These are phyloP conservation scores for Scopulariopsis brevicaulis DNA, from an alignment of 2,329 filamentous ascomycete genomes.

Conservation along the genomic window DNA sequence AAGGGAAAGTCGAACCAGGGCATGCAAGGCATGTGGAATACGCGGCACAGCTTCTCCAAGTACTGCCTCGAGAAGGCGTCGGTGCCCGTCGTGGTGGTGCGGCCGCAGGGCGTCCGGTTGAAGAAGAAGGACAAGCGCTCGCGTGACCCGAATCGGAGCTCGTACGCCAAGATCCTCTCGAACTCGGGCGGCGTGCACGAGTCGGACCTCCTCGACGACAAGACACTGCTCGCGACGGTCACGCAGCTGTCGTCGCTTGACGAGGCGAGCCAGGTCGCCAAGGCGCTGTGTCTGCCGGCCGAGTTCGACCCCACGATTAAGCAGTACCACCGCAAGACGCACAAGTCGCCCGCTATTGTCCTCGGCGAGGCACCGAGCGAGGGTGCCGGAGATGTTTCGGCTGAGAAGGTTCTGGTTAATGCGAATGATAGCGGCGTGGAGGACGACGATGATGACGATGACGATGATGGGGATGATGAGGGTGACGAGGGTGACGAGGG, in stretches of 20 bases:
- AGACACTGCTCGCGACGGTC: slow-evolving; percentile 39
- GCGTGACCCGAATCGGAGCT: slow-evolving; percentile 63
- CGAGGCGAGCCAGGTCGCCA: slow-evolving; percentile 53
- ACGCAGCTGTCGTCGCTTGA: slow-evolving; percentile 44
- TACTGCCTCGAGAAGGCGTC: slow-evolving; percentile 92
- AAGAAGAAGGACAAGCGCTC: slow-evolving; percentile 83
- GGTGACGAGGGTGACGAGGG: slow-evolving; percentile 21
- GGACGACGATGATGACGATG: slow-evolving; percentile 24
- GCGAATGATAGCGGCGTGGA: slow-evolving; percentile 27
- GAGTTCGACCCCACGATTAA: slow-evolving; percentile 54
- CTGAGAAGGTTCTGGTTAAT: slow-evolving; percentile 13
- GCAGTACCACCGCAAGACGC: slow-evolving; percentile 27
- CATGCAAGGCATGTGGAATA: slow-evolving; percentile 72
- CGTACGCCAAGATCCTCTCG: slow-evolving; percentile 68
- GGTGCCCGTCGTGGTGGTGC: slow-evolving; percentile 84
- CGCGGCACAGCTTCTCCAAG: slow-evolving; percentile 75
- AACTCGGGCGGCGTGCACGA: slow-evolving; percentile 46
- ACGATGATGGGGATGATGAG: slow-evolving; percentile 33
- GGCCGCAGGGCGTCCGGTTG: slow-evolving; percentile 74
- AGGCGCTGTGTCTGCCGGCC: slow-evolving; percentile 50
- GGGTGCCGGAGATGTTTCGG: slow-evolving; percentile 11
- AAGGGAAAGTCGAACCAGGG: slow-evolving; percentile 75
- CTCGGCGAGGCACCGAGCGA: slow-evolving; percentile 6
- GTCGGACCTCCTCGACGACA: slow-evolving; percentile 41
- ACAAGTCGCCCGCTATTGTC: neutral